Evolutionary conservation across 768 basidiomycete genomes (phyloP).

Genomic region (Pisolithus albus): DNA sequence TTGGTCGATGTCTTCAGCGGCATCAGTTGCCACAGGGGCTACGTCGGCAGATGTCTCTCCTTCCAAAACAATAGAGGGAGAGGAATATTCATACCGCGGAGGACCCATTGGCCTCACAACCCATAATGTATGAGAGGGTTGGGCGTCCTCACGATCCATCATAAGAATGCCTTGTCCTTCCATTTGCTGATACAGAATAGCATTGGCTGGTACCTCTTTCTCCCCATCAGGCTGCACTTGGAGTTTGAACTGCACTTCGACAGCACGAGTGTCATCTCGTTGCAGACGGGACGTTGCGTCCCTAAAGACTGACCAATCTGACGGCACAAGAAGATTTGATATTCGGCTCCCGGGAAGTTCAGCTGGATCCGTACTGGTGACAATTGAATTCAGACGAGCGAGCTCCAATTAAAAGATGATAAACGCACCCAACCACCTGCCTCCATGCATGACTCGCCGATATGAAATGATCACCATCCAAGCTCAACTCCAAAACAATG

Average conservation of each 20-base stretch:
- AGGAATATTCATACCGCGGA: slow-evolving; percentile 60
- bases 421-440: slow-evolving; percentile 78
- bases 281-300: slow-evolving; percentile 81
- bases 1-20: slow-evolving; percentile 30
- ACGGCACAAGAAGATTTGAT: slow-evolving; percentile 70
- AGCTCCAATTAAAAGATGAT: not conserved
- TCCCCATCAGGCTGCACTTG: slow-evolving; percentile 59
- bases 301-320: slow-evolving; percentile 76
- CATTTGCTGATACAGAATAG: slow-evolving; percentile 71
- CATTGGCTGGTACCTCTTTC: slow-evolving; percentile 45
- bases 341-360: slow-evolving; percentile 74
- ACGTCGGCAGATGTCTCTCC: slow-evolving; percentile 35
- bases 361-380: slow-evolving; percentile 70
- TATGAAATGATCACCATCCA: slow-evolving; percentile 91
- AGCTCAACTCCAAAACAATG: slow-evolving; percentile 88
- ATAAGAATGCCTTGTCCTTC: slow-evolving; percentile 99
- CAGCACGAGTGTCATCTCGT: slow-evolving; percentile 89
- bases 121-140: slow-evolving; percentile 97
- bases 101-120: slow-evolving; percentile 79
- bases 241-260: slow-evolving; percentile 87
- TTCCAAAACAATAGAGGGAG: slow-evolving; percentile 55
- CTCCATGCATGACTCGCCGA: slow-evolving; percentile 97
- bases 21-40: slow-evolving; percentile 32
- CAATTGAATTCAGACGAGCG: slow-evolving; percentile 9
- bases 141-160: slow-evolving; percentile 83